These are phyloP conservation scores for Cystobasidium slooffiae DNA, from an alignment of 1,284 basidiomycete genomes.

Conservation along the genomic window DNA sequence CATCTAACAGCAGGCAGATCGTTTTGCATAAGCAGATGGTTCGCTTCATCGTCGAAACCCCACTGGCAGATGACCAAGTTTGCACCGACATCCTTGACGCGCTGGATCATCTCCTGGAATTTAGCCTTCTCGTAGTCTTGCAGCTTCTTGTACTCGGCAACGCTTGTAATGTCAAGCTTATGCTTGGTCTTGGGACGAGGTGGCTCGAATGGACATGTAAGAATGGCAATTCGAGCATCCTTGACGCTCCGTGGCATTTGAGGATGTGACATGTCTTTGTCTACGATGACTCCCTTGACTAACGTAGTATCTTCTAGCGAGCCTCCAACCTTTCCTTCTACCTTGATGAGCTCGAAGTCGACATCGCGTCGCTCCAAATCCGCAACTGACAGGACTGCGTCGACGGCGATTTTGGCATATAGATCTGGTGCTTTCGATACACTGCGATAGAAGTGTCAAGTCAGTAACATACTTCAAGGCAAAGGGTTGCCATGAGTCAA, in stretches of 20 bases:
- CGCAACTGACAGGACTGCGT: constrained; percentile 92
- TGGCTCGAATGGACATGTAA: constrained; percentile 98
- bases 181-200: constrained; percentile 99
- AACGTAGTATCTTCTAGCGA: constrained; percentile 90
- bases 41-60: constrained; percentile 99
- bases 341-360: constrained; percentile 98
- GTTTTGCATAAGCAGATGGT: constrained; percentile 97
- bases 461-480: neutral
- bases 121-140: constrained; percentile 94
- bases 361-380: constrained; percentile 94
- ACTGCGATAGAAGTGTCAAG: constrained; percentile 59
- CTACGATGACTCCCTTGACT: constrained; percentile 93
- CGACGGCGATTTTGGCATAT: constrained; percentile 96
- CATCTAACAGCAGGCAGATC: constrained; percentile 96
- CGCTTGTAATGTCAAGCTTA: constrained; percentile 94
- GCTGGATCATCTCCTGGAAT: constrained; percentile 95
- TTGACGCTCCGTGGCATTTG: constrained; percentile 90
- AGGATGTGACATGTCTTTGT: constrained; percentile 99
- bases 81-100: constrained; percentile 96
- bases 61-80: constrained; percentile 99
- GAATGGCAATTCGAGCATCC: constrained; percentile 91
- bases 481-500: neutral
- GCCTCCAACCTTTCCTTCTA: constrained; percentile 97
- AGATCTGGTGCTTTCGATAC: constrained; percentile 95
- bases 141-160: constrained; percentile 97